Evolutionary conservation across 1,284 basidiomycete genomes (phyloP).

Genomic region (Trichosporon faecale): DNA sequence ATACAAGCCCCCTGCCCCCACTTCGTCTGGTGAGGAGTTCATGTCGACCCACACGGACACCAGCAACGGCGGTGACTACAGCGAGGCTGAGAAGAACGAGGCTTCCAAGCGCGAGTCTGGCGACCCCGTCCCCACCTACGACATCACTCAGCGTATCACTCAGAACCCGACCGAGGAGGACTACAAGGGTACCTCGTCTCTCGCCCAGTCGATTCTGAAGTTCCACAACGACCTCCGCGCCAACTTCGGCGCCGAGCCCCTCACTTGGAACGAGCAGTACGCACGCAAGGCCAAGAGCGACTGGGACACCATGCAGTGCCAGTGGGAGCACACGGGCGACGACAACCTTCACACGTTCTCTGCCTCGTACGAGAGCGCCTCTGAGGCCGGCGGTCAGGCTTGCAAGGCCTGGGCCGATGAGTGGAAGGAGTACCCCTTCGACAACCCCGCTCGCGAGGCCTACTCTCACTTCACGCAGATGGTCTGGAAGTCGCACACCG

Average conservation of each 20-base stretch:
- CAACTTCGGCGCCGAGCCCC: constrained; percentile 8
- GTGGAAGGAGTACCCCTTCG: constrained; percentile 24
- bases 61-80: neutral
- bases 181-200: constrained; percentile 10
- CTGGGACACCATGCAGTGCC: constrained; percentile 2
- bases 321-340: constrained; percentile 9
- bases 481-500: constrained; percentile 45
- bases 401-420: constrained; percentile 18
- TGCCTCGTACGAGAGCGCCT: neutral
- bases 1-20: constrained; percentile 1
- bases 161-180: constrained; percentile 37
- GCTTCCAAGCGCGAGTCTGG: neutral
- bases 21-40: constrained; percentile 9
- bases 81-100: neutral
- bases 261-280: constrained; percentile 14
- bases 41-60: neutral
- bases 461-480: constrained; percentile 31
- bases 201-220: constrained; percentile 15
- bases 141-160: constrained; percentile 1
- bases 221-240: constrained; percentile 21
- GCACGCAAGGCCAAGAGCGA: constrained; percentile 1
- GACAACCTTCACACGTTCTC: constrained; percentile 14
- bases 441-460: constrained; percentile 24
- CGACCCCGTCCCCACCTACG: constrained; percentile 27
- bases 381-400: neutral